Base-by-base conservation (phyloP, 2,329 filamentous ascomycete species). In the Tolypocladium pustulatum region DNA sequence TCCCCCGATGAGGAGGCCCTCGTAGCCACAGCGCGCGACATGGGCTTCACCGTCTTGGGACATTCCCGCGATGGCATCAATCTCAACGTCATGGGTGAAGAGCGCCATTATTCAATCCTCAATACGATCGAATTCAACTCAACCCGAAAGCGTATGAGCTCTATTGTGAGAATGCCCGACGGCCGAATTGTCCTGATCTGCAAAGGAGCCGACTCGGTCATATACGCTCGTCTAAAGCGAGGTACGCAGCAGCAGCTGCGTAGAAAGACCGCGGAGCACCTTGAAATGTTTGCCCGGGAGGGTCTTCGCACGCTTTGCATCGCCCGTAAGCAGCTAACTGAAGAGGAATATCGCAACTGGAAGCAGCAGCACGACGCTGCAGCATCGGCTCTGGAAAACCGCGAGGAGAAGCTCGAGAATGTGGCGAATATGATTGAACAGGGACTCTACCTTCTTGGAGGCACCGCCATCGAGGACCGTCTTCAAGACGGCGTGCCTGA, bases 111-210 rank as follows among this genome's bases (percentile, higher is more conserved):
- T 70, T 86, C 86, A 20, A 88, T 99, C 37, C 82, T 99, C 55
- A 97, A 96, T 73, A 96, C 89, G 1, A 87, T 99, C 43, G 94
- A 99, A 71, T 99, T 99, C 79, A 97, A 97, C 72, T 97, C 93
- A 0, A 91, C 88, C 49, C 84, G 94, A 67, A 99, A 99, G 76
- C 85, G 94, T 64, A 99, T 99, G 94, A 97, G 92, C 73, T 90
- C 92, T 2, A 97, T 99, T 65, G 86, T 99, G 55, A 84, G 89
- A 60, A 96, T 97, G 91, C 93, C 94, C 0, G 85, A 97, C 71
- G 88, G 89, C 51, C 87, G 82, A 60, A 97, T 99, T 61, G 81
- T 93, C 58, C 81, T 99, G 1, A 96, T 95, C 74, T 99, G 94
- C 79, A 99, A 99, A 76, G 94, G 94, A 63, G 94, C 94, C 37